Conservation (phyloP, 768 basidiomycete species). For the Pleurotus salmoneostramineus region DNA sequence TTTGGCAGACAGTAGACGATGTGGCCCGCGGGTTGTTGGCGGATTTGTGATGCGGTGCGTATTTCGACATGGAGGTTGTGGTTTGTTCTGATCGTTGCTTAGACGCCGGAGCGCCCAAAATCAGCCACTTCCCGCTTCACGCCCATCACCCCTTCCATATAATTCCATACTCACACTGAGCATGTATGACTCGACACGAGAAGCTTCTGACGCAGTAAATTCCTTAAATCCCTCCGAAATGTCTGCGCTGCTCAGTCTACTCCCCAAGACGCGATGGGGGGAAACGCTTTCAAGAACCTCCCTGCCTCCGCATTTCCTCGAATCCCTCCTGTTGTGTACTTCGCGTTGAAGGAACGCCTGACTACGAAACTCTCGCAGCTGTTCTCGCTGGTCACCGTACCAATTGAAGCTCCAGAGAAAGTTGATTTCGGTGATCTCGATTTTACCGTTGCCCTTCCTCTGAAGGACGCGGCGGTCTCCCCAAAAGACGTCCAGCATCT, state of each 20-base stretch:
- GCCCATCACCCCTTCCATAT: no score
- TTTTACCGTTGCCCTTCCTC: conserved; percentile 53
- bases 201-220: neutral
- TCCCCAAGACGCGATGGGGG: conserved; percentile 48
- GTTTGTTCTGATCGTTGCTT: neutral
- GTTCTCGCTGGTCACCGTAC: conserved; percentile 50
- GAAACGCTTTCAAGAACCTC: conserved; percentile 57
- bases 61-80: conserved; percentile 62
- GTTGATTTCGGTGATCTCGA: conserved; percentile 67
- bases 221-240: no score
- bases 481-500: conserved; percentile 31
- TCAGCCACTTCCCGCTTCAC: neutral
- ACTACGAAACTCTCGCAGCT: conserved; percentile 35
- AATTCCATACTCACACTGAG: no score
- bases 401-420: conserved; percentile 65
- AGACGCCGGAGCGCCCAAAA: neutral
- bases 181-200: neutral
- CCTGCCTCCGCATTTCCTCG: conserved; percentile 51
- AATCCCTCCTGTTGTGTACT: conserved; percentile 53
- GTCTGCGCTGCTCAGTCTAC: no score
- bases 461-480: conserved; percentile 21
- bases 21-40: conserved; percentile 61
- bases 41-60: conserved; percentile 66
- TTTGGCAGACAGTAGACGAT: conserved; percentile 74
- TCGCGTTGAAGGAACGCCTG: conserved; percentile 42